phyloP scores from a whole-genome alignment of 2,329 filamentous ascomycete species.

The Trichoderma citrinoviride region DNA sequence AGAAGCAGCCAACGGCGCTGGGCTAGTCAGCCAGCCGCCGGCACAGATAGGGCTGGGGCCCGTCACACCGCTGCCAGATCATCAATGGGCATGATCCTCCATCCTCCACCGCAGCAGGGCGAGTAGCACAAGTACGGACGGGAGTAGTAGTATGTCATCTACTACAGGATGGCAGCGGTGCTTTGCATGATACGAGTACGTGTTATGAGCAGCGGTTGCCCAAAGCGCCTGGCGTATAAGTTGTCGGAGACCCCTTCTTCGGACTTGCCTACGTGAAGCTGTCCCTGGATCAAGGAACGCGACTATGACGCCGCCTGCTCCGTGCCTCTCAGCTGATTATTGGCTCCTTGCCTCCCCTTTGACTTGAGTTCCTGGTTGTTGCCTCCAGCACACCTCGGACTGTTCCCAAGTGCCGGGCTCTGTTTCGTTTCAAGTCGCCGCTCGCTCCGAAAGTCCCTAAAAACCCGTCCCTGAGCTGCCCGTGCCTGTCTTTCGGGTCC shows the following conservation, averaged over 20 bases:
- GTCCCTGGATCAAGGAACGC: not conserved
- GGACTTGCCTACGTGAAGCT: not conserved
- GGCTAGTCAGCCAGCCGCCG: not conserved
- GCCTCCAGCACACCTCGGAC: not conserved
- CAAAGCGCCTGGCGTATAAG: not conserved
- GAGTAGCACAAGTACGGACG: too few species aligned
- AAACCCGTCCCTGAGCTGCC: not conserved
- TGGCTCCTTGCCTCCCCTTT: not conserved
- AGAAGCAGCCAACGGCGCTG: not conserved
- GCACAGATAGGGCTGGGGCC: not conserved
- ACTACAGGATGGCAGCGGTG: not conserved
- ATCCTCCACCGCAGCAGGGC: not conserved
- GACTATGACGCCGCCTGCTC: constrained; percentile 11
- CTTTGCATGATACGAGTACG: not conserved
- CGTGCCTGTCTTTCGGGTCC: not conserved
- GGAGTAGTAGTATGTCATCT: not conserved
- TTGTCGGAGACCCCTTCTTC: not conserved
- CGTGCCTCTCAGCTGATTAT: constrained; percentile 2
- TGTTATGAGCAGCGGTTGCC: not conserved
- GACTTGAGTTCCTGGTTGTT: not conserved
- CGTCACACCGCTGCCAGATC: constrained; percentile 11
- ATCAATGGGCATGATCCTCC: not conserved
- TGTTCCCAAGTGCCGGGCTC: not conserved
- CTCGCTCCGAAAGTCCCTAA: constrained; percentile 1
- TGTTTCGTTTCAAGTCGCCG: constrained; percentile 4